Conservation (phyloP, 768 basidiomycete species). For the Kwoniella bestiolae region DNA sequence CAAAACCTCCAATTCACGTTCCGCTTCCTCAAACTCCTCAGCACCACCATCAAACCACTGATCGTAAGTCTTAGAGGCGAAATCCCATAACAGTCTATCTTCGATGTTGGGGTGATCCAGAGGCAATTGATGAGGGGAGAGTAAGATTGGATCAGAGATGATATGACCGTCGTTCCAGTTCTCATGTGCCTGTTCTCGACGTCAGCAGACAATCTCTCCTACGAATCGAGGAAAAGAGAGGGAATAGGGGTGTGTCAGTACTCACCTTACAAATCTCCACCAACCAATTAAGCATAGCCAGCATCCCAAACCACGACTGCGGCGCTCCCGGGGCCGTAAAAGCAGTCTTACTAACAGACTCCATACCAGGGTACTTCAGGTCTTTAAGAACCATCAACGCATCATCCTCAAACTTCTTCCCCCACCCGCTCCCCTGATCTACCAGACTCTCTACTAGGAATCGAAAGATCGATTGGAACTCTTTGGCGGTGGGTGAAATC, state of each 20-base stretch:
- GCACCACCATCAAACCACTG: conserved; percentile 51
- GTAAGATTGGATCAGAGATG: conserved; percentile 52
- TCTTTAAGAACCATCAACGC: conserved; percentile 75
- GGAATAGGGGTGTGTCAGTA: background rate
- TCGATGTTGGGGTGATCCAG: conserved; percentile 48
- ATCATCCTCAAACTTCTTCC: conserved; percentile 76
- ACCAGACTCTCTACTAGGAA: conserved; percentile 66
- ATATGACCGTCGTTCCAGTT: conserved; percentile 54
- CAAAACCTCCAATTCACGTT: conserved; percentile 59
- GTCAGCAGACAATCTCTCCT: conserved; percentile 1
- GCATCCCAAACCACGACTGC: conserved; percentile 86
- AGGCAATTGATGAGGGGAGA: conserved; percentile 41
- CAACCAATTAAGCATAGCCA: conserved; percentile 92
- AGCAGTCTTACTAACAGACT: conserved; percentile 81
- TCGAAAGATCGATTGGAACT: conserved; percentile 82
- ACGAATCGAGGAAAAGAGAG: background rate
- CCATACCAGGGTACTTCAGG: conserved; percentile 78
- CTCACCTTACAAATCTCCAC: conserved; percentile 79
- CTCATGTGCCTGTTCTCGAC: conserved; percentile 39
- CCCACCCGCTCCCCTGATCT: conserved; percentile 68
- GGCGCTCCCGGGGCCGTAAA: conserved; percentile 83
- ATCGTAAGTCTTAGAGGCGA: conserved; percentile 40
- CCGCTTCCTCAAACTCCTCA: conserved; percentile 73
- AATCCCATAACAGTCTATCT: conserved; percentile 50
- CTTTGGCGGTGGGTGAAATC: conserved; percentile 78